Evolutionary conservation across 768 basidiomycete species (phyloP).

Genomic region (Boletus reticulatus): DNA sequence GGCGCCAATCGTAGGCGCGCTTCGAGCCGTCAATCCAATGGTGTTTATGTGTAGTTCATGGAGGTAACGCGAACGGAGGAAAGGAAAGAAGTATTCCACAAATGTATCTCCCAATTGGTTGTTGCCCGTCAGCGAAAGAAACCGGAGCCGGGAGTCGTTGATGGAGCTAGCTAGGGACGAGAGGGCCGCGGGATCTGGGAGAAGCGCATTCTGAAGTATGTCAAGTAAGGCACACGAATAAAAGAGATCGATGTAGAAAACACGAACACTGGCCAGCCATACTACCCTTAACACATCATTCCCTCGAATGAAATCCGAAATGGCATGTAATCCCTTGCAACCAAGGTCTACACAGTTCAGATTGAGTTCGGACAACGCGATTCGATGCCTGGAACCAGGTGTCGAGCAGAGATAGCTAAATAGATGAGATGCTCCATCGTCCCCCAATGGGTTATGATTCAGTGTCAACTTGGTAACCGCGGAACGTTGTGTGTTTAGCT

Average conservation of each 20-base stretch:
- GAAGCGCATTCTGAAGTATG: conserved; percentile 41
- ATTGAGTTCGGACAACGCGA: conserved; percentile 47
- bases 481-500: conserved; percentile 40
- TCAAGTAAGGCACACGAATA: neutral
- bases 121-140: conserved; percentile 53
- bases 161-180: conserved; percentile 46
- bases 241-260: neutral
- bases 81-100: conserved; percentile 46
- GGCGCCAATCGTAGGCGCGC: conserved; percentile 42
- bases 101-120: conserved; percentile 47
- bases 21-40: conserved; percentile 42
- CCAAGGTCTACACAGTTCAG: conserved; percentile 56
- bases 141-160: conserved; percentile 50
- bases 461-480: conserved; percentile 50
- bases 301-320: conserved; percentile 48
- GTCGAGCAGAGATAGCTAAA: conserved; percentile 55
- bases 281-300: conserved; percentile 46
- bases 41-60: conserved; percentile 53
- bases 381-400: conserved; percentile 42
- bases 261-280: conserved; percentile 55
- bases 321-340: conserved; percentile 49
- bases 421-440: conserved; percentile 52
- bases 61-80: conserved; percentile 45
- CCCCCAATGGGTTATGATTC: conserved; percentile 55
- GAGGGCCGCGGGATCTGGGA: conserved; percentile 35